phyloP scores from a whole-genome alignment of 306 rosid genomes.

The Spatholobus suberectus region DNA sequence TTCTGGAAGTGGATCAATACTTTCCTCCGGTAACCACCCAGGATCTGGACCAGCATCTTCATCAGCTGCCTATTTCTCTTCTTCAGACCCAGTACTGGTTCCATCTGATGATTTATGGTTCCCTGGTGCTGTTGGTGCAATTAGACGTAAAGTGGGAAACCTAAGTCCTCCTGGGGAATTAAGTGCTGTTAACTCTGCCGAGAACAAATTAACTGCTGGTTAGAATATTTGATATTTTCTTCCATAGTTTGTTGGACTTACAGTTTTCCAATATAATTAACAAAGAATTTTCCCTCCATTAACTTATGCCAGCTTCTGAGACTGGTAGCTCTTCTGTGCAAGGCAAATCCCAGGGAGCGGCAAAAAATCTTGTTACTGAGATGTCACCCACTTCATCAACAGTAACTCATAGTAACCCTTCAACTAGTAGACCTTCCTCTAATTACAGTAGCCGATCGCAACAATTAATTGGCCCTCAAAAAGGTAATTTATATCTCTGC shows the following conservation, averaged over 20 bases:
- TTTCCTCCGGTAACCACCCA: conserved; percentile 47
- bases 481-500: conserved; percentile 57
- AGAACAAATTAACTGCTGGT: conserved; percentile 61
- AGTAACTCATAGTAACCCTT: conserved; percentile 60
- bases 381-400: conserved; percentile 55
- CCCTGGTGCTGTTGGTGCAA: conserved; percentile 70
- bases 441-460: conserved; percentile 72
- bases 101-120: conserved; percentile 65
- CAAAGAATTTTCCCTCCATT: neutral
- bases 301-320: conserved; percentile 64
- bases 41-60: conserved; percentile 56
- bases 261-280: conserved; percentile 40
- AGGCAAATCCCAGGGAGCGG: conserved; percentile 68
- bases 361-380: conserved; percentile 61
- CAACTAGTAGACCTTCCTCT: conserved; percentile 72
- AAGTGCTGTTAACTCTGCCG: conserved; percentile 49
- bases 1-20: conserved; percentile 51
- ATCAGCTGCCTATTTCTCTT: conserved; percentile 56
- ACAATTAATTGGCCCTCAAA: conserved; percentile 69
- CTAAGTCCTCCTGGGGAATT: conserved; percentile 59
- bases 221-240: conserved; percentile 41
- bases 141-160: conserved; percentile 67
- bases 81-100: conserved; percentile 71
- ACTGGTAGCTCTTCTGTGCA: conserved; percentile 56
- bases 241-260: conserved; percentile 14